A percentile compares a stretch with the other conserved stretches of the same genome.
phyloP scores from a whole-genome alignment of 192 early-diverging fungal genomes.

The Coemansia sp. region DNA sequence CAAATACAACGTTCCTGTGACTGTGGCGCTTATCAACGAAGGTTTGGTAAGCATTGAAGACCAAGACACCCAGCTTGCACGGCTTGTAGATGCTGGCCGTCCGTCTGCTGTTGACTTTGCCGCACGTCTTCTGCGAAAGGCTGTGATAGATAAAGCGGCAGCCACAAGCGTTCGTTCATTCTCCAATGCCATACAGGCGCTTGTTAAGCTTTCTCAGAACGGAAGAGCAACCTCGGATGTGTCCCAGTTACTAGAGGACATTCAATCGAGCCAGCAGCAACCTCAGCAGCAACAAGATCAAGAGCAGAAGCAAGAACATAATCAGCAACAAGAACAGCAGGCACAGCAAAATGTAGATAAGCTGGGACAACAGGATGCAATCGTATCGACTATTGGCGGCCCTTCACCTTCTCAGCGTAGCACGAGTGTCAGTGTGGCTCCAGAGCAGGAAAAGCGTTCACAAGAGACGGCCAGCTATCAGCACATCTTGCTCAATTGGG shows the following conservation, averaged over 20 bases:
- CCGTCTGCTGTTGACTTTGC: slow-evolving; percentile 76
- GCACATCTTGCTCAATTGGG: slow-evolving; percentile 52
- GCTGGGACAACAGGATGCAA: background rate
- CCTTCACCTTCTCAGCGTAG: slow-evolving; percentile 3
- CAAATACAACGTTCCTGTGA: slow-evolving; percentile 86
- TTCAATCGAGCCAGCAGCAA: slow-evolving; percentile 25
- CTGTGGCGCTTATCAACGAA: slow-evolving; percentile 78
- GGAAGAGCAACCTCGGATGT: slow-evolving; percentile 61
- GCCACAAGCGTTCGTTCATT: slow-evolving; percentile 62
- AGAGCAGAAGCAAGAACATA: background rate
- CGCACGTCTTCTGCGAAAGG: slow-evolving; percentile 69
- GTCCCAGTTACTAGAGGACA: slow-evolving; percentile 37
- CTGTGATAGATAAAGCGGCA: slow-evolving; percentile 54
- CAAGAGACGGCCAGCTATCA: slow-evolving; percentile 55
- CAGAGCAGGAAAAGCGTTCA: slow-evolving; percentile 2
- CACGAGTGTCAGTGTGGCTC: background rate
- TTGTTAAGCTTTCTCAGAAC: slow-evolving; percentile 64
- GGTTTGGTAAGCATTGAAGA: slow-evolving; percentile 75
- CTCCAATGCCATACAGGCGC: slow-evolving; percentile 70
- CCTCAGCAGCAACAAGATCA: slow-evolving; percentile 10
- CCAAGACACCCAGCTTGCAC: slow-evolving; percentile 87
- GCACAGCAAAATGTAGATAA: background rate
- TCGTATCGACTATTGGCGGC: background rate
- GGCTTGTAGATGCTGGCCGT: slow-evolving; percentile 77
- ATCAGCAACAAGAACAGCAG: background rate